Percentiles rank a stretch among this genome's conserved stretches.
phyloP scores from a whole-genome alignment of 768 basidiomycete species.

The Naganishia vaughanmartiniae region DNA sequence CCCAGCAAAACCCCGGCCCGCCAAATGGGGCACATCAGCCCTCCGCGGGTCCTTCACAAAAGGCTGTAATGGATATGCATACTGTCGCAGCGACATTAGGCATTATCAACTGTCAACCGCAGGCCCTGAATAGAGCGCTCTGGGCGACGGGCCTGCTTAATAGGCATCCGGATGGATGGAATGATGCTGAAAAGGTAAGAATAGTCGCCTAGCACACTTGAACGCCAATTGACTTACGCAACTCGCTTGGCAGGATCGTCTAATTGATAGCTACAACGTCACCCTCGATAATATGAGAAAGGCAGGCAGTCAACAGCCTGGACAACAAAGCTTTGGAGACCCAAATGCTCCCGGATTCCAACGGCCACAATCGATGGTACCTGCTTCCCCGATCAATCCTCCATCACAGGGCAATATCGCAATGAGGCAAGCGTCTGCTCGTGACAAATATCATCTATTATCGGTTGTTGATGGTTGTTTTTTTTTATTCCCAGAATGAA shows the following conservation, averaged over 20 bases:
- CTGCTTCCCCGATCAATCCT: conserved; percentile 1
- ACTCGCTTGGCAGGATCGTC: neutral
- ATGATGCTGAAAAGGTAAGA: conserved; percentile 11
- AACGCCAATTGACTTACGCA: neutral
- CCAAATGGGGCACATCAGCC: neutral
- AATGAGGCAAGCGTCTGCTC: conserved; percentile 7
- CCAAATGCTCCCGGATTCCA: conserved; percentile 8
- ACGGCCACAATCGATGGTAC: conserved; percentile 12
- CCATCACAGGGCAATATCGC: neutral
- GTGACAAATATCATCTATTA: neutral
- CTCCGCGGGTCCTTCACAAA: neutral
- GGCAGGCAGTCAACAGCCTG: neutral
- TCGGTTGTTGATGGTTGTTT: neutral
- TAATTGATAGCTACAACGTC: conserved; percentile 6
- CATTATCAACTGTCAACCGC: neutral
- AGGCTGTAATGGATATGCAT: neutral
- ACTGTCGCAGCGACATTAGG: neutral
- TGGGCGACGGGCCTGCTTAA: conserved; percentile 13
- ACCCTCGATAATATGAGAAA: conserved; percentile 10
- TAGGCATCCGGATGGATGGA: conserved; percentile 20
- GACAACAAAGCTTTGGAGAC: conserved; percentile 2
- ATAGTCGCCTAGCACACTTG: too few relatives aligned
- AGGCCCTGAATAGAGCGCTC: conserved; percentile 8
- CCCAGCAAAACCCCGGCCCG: neutral
- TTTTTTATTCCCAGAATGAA: conserved; percentile 11